These are phyloP conservation scores for Paraurostyla sp. DNA, from an alignment of 73 alveolate species.

Conservation along the genomic window DNA sequence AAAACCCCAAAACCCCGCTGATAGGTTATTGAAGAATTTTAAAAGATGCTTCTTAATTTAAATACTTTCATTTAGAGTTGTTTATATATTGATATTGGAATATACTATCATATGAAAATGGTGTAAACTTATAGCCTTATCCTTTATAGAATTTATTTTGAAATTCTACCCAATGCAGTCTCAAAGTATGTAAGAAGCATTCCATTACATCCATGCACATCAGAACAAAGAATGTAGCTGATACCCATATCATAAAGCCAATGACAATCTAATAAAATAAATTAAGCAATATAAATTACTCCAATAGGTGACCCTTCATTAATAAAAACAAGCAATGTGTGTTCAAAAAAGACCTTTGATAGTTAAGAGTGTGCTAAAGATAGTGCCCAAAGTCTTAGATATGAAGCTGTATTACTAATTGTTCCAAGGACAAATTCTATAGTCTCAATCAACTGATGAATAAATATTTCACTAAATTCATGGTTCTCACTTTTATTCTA, in stretches of 20 bases:
- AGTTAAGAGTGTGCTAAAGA: constrained; percentile 97
- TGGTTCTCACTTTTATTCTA: constrained; percentile 68
- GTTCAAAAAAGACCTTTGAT: constrained; percentile 90
- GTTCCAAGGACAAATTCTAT: constrained; percentile 97
- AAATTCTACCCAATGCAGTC: constrained; percentile 99
- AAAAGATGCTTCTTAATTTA: no score
- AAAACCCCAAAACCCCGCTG: no score
- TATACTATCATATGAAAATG: constrained; percentile 68
- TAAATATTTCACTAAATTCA: constrained; percentile 90
- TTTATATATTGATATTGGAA: no score
- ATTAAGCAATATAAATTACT: not conserved
- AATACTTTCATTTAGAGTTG: no score
- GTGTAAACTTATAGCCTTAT: constrained; percentile 93
- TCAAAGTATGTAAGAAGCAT: constrained; percentile 97
- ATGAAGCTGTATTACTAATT: constrained; percentile 97
- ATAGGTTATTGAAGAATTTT: no score
- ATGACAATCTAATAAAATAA: not conserved
- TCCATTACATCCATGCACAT: constrained; percentile 99
- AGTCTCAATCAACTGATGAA: constrained; percentile 97
- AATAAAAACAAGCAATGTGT: constrained; percentile 63
- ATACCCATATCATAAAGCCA: constrained; percentile 47
- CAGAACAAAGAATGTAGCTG: constrained; percentile 78
- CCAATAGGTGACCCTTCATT: constrained; percentile 76
- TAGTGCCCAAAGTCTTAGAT: constrained; percentile 98
- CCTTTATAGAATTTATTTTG: constrained; percentile 97